phyloP scores from a whole-genome alignment of 805 yeast species.

The Grigorovia humatica region DNA sequence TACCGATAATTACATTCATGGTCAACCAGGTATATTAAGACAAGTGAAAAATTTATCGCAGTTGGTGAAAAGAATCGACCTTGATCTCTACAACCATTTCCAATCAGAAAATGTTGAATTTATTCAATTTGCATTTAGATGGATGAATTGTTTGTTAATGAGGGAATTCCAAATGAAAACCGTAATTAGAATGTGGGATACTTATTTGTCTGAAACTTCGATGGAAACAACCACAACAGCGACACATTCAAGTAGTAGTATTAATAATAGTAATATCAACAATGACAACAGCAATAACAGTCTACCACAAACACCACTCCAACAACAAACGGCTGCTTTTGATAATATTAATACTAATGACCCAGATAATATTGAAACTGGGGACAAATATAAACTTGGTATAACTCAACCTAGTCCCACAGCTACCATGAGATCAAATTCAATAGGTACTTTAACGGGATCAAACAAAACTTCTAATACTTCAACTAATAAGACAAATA shows the following conservation, averaged over 20 bases:
- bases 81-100: conserved; percentile 61
- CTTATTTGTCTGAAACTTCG: conserved; percentile 62
- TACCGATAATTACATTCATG: conserved; percentile 94
- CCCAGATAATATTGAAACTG: neutral
- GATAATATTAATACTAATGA: conserved; percentile 1
- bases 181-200: conserved; percentile 95
- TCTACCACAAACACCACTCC: conserved; percentile 20
- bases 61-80: conserved; percentile 71
- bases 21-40: conserved; percentile 92
- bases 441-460: neutral
- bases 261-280: too few relatives aligned
- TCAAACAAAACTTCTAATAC: conserved; percentile 5
- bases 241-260: conserved; percentile 6
- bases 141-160: conserved; percentile 98
- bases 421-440: neutral
- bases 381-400: neutral
- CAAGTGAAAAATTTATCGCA: conserved; percentile 77
- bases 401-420: neutral
- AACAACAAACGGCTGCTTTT: conserved; percentile 12
- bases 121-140: conserved; percentile 88
- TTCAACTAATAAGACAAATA: neutral
- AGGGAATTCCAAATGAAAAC: conserved; percentile 73
- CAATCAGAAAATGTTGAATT: conserved; percentile 81
- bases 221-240: conserved; percentile 23
- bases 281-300: neutral